Percentiles rank a stretch among this genome's conserved stretches.
Evolutionary conservation across 768 basidiomycete genomes (phyloP).

Genomic region (Macrolepiota albuminosa): DNA sequence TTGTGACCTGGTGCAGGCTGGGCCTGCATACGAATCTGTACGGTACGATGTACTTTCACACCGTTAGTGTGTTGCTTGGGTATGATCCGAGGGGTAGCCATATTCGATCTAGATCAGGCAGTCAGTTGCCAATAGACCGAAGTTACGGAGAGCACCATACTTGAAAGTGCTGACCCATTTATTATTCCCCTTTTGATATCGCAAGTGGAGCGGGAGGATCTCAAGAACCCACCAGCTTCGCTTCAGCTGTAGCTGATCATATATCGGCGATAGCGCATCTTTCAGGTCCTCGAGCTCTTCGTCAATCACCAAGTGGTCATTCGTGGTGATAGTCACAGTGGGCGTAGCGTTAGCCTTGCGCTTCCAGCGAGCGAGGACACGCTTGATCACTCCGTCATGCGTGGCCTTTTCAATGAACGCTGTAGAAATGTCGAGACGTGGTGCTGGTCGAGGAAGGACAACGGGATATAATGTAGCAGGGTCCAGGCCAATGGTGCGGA

Average conservation of each 20-base stretch:
- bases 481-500: conserved; percentile 42
- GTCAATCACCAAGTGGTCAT: conserved; percentile 3
- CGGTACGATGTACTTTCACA: conserved; percentile 43
- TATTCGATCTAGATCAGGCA: conserved; percentile 19
- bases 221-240: conserved; percentile 60
- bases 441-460: conserved; percentile 29
- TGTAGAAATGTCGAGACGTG: conserved; percentile 15
- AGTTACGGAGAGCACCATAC: conserved; percentile 1
- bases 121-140: neutral
- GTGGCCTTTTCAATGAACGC: neutral
- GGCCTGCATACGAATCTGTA: conserved; percentile 51
- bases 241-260: conserved; percentile 44
- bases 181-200: conserved; percentile 28
- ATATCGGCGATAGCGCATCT: conserved; percentile 43
- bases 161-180: conserved; percentile 22
- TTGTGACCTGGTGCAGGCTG: conserved; percentile 20
- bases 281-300: conserved; percentile 51
- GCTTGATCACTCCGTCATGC: neutral
- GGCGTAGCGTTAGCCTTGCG: conserved; percentile 12
- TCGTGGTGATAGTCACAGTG: neutral
- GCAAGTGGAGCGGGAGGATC: conserved; percentile 29
- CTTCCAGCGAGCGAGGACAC: neutral
- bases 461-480: conserved; percentile 31
- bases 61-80: conserved; percentile 31
- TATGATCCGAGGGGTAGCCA: conserved; percentile 32